These are phyloP conservation scores for Lentithecium fluviatile DNA, from an alignment of 495 filamentous ascomycete genomes.

Conservation along the genomic window DNA sequence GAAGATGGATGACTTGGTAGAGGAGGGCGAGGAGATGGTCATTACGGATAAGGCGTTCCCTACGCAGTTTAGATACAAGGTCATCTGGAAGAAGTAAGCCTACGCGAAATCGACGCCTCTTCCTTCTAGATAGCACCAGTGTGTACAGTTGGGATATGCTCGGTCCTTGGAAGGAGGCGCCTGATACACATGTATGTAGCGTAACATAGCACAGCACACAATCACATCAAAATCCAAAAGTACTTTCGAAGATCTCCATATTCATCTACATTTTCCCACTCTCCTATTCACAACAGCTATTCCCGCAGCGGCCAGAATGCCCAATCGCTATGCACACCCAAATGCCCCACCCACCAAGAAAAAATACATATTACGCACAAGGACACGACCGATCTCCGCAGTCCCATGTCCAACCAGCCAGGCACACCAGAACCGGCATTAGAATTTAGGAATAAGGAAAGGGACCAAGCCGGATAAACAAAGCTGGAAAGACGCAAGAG, in stretches of 20 bases:
- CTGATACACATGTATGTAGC: no score
- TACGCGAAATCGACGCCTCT: not conserved
- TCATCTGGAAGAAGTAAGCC: slow-evolving; percentile 55
- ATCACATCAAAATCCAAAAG: no score
- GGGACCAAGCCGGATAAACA: not conserved
- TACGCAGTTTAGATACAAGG: slow-evolving; percentile 50
- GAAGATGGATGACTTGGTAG: slow-evolving; percentile 65
- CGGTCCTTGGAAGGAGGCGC: no score
- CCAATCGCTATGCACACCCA: slow-evolving; percentile 7
- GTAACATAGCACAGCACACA: no score
- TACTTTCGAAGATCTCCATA: no score
- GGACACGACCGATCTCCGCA: not conserved
- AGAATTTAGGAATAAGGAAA: slow-evolving; percentile 26
- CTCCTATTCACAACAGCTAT: not conserved
- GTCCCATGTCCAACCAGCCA: not conserved
- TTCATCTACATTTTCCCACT: no score
- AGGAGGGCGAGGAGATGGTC: slow-evolving; percentile 69
- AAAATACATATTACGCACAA: not conserved
- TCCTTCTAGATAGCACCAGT: not conserved
- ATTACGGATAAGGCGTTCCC: slow-evolving; percentile 81
- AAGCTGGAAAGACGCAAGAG: slow-evolving; percentile 4
- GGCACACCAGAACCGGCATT: slow-evolving; percentile 28
- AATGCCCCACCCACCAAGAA: not conserved
- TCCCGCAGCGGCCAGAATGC: not conserved
- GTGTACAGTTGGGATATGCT: not conserved